Evolutionary conservation across 2,329 filamentous ascomycete genomes (phyloP), one percentile per base, ranked within the genome.

Genomic region (Cladosporium sp.): DNA sequence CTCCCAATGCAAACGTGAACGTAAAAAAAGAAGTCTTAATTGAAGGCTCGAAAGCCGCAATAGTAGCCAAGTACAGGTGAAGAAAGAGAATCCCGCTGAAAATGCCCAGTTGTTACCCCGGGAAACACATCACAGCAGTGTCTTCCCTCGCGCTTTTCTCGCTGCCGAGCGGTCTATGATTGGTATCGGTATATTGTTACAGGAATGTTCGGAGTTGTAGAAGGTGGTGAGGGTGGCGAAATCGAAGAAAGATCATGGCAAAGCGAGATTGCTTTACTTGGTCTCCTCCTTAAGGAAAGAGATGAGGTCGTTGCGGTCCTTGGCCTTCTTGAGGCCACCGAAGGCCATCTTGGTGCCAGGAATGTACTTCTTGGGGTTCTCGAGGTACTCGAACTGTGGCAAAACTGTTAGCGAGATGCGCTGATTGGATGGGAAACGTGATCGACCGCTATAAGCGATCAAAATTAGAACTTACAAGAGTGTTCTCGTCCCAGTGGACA

Each of bases 351-450:
- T 98, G 79, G 93, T 98, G 65, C 93, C 93, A 64, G 93, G 93
- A 61, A 98, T 96, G 84, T 91, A 98, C 83, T 97, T 97, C 86
- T 98, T 98, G 78, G 93, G 93, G 86, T 97, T 97, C 84, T 98
- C 93, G 68, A 98, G 91, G 85, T 98, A 98, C 62, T 85, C 82
- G 77, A 95, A 97, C 88, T 91, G 64, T 58, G 15, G 22, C 22
- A 27, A 27, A n/a, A 27, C 9, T 27, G 22, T 27, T 27, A 27
- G 22, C 22, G 9, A 27, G 22, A 9, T 27, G 22, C 22, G 22
- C 22, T 9, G 22, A 27, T 27, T 4, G 9, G 9, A 27, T 5
- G 4, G 22, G 9, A 27, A 9, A 27, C 22, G 22, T 9, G 4
- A 5, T 27, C 22, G 12, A 13, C 22, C 20, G 16, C 7, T 41